Evolutionary conservation across 2,329 filamentous ascomycete species (phyloP).

Genomic region (Zasmidium citrigriseum): DNA sequence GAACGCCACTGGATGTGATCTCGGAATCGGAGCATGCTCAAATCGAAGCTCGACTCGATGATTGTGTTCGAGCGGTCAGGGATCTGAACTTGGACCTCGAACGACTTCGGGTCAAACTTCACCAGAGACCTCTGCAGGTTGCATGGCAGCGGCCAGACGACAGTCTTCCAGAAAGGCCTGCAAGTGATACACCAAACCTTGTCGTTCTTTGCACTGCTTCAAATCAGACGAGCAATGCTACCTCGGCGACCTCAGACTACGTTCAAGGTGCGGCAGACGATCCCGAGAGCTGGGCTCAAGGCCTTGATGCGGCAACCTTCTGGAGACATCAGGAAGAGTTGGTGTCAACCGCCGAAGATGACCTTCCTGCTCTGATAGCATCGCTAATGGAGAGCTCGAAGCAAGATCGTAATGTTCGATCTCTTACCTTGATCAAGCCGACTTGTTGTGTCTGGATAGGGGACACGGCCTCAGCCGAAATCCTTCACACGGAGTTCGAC

Average conservation of each 20-base stretch:
- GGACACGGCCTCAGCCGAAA: conserved; percentile 38
- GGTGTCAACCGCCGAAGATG: conserved; percentile 65
- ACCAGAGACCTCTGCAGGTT: conserved; percentile 69
- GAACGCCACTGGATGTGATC: conserved; percentile 72
- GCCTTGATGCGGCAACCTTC: conserved; percentile 75
- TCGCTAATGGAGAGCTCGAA: conserved; percentile 40
- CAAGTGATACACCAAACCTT: conserved; percentile 55
- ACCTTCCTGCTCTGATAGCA: conserved; percentile 57
- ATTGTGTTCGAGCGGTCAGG: conserved; percentile 55
- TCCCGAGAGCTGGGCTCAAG: conserved; percentile 86
- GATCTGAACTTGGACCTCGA: conserved; percentile 63
- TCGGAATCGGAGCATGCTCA: conserved; percentile 76
- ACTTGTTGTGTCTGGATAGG: conserved; percentile 44
- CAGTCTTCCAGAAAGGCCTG: conserved; percentile 47
- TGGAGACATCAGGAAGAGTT: conserved; percentile 69
- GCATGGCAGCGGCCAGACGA: conserved; percentile 78
- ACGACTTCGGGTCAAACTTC: conserved; percentile 57
- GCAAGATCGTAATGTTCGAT: conserved; percentile 14
- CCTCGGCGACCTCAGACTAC: conserved; percentile 67
- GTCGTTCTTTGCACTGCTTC: conserved; percentile 87
- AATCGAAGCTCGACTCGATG: conserved; percentile 65
- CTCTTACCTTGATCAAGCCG: conserved; percentile 44
- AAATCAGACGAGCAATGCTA: conserved; percentile 70
- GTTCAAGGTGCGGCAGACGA: conserved; percentile 96
- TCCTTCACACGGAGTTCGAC: conserved; percentile 41